Conservation (phyloP, 1,284 basidiomycete species). For the Ustilago xerochloae region DNA sequence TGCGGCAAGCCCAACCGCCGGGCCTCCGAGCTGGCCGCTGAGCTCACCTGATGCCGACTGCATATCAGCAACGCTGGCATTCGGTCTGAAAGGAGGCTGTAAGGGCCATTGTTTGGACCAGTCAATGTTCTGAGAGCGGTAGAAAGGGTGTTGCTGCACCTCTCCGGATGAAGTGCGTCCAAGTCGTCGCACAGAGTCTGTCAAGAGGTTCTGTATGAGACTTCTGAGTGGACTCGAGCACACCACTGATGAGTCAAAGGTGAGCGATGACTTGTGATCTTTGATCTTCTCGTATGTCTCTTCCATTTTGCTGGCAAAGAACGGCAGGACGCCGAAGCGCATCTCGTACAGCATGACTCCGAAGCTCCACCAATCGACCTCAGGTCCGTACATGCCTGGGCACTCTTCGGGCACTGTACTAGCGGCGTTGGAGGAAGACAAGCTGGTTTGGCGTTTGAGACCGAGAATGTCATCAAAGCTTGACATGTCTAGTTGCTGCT, state of each 20-base stretch:
- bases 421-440: not conserved
- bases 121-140: constrained; percentile 40
- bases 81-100: constrained; percentile 57
- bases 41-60: constrained; percentile 2
- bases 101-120: constrained; percentile 55
- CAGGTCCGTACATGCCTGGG: constrained; percentile 63
- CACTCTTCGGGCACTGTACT: constrained; percentile 5
- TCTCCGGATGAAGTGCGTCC: constrained; percentile 48
- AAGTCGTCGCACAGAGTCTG: constrained; percentile 37
- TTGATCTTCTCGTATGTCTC: constrained; percentile 64
- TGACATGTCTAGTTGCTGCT: constrained; percentile 25
- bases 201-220: constrained; percentile 51
- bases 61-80: constrained; percentile 37
- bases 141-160: constrained; percentile 52
- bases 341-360: constrained; percentile 67
- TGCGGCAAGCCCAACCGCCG: constrained; percentile 6
- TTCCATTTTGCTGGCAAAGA: constrained; percentile 60
- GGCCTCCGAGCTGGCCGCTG: not conserved
- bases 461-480: constrained; percentile 33
- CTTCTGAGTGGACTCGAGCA: constrained; percentile 33
- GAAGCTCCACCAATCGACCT: constrained; percentile 67
- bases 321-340: constrained; percentile 61
- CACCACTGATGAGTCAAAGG: constrained; percentile 29
- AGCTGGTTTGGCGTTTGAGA: not conserved
- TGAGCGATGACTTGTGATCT: constrained; percentile 50